Evolutionary conservation across 805 yeast genomes (phyloP).

Genomic region (Groenewaldozyma salmanticensis): DNA sequence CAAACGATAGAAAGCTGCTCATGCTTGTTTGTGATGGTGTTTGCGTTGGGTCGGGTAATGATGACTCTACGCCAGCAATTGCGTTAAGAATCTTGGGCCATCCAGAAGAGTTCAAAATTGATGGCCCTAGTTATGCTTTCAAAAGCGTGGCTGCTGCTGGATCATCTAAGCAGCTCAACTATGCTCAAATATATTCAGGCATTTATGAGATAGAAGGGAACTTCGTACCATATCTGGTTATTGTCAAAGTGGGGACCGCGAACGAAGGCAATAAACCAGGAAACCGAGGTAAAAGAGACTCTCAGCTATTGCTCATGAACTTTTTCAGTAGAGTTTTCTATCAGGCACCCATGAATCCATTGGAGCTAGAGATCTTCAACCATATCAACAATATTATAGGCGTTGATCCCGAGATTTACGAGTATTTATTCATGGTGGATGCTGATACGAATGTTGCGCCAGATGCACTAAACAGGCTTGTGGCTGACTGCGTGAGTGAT

Average conservation of each 20-base stretch:
- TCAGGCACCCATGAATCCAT: slow-evolving; percentile 88
- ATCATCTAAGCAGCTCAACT: slow-evolving; percentile 41
- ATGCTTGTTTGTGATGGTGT: slow-evolving; percentile 77
- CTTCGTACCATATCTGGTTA: slow-evolving; percentile 40
- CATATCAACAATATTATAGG: slow-evolving; percentile 79
- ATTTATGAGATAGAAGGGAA: slow-evolving; percentile 44
- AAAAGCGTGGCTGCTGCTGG: slow-evolving; percentile 70
- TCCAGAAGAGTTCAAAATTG: slow-evolving; percentile 42
- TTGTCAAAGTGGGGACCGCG: slow-evolving; percentile 48
- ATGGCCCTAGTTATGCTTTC: slow-evolving; percentile 68
- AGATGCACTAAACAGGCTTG: slow-evolving; percentile 80
- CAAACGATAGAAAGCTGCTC: slow-evolving; percentile 70
- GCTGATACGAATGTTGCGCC: slow-evolving; percentile 87
- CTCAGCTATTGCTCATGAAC: slow-evolving; percentile 84
- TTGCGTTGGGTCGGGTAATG: slow-evolving; percentile 66
- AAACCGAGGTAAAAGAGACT: slow-evolving; percentile 87
- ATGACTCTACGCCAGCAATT: slow-evolving; percentile 63
- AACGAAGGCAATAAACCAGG: slow-evolving; percentile 68
- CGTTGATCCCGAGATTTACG: slow-evolving; percentile 71
- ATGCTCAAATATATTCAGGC: slow-evolving; percentile 53
- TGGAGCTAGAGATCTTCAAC: slow-evolving; percentile 67
- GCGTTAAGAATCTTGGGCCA: slow-evolving; percentile 57
- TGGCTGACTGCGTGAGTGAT: slow-evolving; percentile 78
- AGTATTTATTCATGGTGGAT: slow-evolving; percentile 81
- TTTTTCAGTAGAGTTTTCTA: slow-evolving; percentile 78